Conservation (phyloP, 306 rosid genomes). For the Lathyrus sativus region DNA sequence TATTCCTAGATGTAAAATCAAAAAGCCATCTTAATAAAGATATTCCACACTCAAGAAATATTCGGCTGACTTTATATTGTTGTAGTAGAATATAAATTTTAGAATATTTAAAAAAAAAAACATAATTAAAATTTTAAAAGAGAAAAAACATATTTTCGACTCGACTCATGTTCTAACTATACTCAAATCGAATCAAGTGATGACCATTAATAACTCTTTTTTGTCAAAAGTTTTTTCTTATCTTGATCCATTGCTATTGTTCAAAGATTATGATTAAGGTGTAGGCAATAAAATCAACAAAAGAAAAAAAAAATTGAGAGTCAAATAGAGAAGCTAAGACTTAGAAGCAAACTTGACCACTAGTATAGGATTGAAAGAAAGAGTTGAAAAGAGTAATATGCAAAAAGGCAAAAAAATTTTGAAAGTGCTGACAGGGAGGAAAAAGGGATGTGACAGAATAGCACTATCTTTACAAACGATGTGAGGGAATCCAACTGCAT, state of each 20-base stretch:
- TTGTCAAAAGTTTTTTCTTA: background rate
- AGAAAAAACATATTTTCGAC: too few species aligned
- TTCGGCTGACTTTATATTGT: too few species aligned
- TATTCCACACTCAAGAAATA: too few species aligned
- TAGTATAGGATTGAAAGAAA: background rate
- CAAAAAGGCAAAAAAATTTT: slow-evolving; percentile 26
- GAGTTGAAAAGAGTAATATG: slow-evolving; percentile 15
- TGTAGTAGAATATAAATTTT: too few species aligned
- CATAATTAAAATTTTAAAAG: too few species aligned
- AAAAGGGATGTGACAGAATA: slow-evolving; percentile 45
- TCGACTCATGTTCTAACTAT: too few species aligned
- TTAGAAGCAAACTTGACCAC: slow-evolving; percentile 30
- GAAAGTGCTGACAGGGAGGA: slow-evolving; percentile 56
- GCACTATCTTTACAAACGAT: slow-evolving; percentile 64
- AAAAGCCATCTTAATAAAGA: too few species aligned
- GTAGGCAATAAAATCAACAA: background rate
- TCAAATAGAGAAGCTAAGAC: slow-evolving; percentile 7
- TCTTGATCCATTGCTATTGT: background rate
- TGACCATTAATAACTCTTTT: background rate
- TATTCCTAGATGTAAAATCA: too few species aligned
- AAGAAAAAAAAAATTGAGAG: background rate
- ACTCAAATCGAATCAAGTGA: too few species aligned
- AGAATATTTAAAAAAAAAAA: too few species aligned
- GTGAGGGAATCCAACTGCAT: slow-evolving; percentile 76
- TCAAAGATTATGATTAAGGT: background rate